Percentiles rank a stretch among this genome's conserved stretches.
These are phyloP conservation scores for Eucalyptus curtisii DNA, from an alignment of 345 rosid genomes.

Conservation along the genomic window DNA sequence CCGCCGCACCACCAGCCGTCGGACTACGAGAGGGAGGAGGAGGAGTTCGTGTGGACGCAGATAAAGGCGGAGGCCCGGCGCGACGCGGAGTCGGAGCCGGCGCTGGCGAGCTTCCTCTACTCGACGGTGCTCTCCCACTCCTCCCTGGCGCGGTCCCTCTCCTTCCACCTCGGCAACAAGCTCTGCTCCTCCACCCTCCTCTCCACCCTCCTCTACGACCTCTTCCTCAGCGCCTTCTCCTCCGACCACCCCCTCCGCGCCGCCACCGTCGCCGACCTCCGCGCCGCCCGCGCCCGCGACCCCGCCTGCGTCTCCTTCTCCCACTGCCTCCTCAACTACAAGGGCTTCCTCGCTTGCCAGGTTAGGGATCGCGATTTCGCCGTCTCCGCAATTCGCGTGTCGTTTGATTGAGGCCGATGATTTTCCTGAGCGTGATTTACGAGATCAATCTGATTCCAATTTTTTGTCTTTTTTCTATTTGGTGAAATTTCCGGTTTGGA, in stretches of 20 bases:
- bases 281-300: constrained; percentile 77
- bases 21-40: constrained; percentile 22
- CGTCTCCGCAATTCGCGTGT: neutral
- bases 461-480: too few relatives aligned
- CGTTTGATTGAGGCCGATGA: neutral
- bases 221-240: constrained; percentile 73
- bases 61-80: constrained; percentile 86
- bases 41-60: constrained; percentile 76
- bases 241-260: constrained; percentile 60
- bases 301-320: constrained; percentile 97
- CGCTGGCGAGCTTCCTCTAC: constrained; percentile 86
- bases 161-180: constrained; percentile 93
- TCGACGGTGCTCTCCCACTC: constrained; percentile 94
- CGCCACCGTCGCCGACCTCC: constrained; percentile 91
- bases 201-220: constrained; percentile 88
- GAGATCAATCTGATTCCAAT: neutral
- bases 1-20: neutral
- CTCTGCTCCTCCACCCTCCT: constrained; percentile 96
- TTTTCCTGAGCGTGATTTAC: neutral
- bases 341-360: constrained; percentile 96
- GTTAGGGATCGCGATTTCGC: constrained; percentile 3
- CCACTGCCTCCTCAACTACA: constrained; percentile 93
- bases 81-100: constrained; percentile 94
- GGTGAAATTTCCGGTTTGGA: neutral
- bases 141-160: constrained; percentile 74